phyloP scores from a whole-genome alignment of 2,329 filamentous ascomycete genomes.

The Trichoderma gracile region DNA sequence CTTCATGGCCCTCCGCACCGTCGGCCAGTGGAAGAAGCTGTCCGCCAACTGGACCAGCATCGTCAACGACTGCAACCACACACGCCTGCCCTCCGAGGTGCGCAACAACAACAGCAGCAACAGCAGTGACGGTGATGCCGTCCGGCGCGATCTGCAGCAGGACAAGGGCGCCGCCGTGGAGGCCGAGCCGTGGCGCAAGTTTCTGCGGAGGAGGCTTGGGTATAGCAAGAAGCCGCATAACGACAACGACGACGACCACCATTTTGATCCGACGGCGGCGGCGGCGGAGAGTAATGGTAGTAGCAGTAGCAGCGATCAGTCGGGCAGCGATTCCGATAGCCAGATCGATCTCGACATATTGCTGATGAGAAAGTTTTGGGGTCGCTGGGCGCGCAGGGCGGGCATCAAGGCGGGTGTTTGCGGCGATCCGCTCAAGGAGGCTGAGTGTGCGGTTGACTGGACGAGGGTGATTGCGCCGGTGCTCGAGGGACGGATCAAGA shows the following conservation, averaged over 20 bases:
- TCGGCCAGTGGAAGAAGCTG: conserved; percentile 78
- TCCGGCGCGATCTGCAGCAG: conserved; percentile 30
- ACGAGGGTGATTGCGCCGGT: conserved; percentile 76
- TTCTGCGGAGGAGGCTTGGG: conserved; percentile 41
- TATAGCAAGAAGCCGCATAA: conserved; percentile 38
- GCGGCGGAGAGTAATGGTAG: background rate
- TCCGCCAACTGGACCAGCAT: conserved; percentile 68
- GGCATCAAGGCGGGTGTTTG: conserved; percentile 57
- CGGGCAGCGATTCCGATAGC: conserved; percentile 42
- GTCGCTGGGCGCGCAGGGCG: conserved; percentile 71
- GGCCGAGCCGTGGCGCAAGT: conserved; percentile 40
- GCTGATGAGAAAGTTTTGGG: conserved; percentile 67
- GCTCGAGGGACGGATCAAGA: conserved; percentile 72
- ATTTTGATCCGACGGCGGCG: conserved; percentile 36
- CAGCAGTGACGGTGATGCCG: conserved; percentile 40
- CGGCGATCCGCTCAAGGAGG: conserved; percentile 58
- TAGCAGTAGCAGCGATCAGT: conserved; percentile 35
- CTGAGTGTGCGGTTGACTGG: conserved; percentile 68
- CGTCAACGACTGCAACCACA: conserved; percentile 58
- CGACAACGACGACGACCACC: conserved; percentile 49
- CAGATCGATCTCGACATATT: conserved; percentile 58
- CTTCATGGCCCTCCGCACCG: conserved; percentile 80
- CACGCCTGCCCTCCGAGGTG: conserved; percentile 44
- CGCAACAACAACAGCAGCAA: conserved; percentile 18
- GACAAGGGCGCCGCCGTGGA: conserved; percentile 30